Percentiles rank a stretch among this genome's conserved stretches.
Evolutionary conservation across 495 filamentous ascomycete genomes (phyloP).

Genomic region (Penicillium atrosanguineum): DNA sequence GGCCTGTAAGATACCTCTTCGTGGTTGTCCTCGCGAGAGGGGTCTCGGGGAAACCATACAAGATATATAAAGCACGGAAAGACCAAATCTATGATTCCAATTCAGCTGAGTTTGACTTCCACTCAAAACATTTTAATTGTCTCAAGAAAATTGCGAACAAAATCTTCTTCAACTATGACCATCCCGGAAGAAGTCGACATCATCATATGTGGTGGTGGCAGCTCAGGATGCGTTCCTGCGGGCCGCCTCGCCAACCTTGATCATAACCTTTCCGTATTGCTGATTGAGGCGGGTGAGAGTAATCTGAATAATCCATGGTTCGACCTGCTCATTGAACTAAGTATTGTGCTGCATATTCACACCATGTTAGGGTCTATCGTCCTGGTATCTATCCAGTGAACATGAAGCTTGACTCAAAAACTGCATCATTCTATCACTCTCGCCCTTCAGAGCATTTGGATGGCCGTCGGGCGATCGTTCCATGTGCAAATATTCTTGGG

Average conservation of each 20-base stretch:
- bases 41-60: no score
- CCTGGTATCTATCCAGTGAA: constrained; percentile 77
- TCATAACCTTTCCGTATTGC: constrained; percentile 73
- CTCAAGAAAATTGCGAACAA: no score
- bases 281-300: constrained; percentile 76
- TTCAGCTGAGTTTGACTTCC: no score
- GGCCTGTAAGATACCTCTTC: no score
- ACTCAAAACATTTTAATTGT: no score
- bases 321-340: background rate
- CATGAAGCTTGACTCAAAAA: constrained; percentile 83
- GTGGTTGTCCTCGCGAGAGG: no score
- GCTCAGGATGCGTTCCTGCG: constrained; percentile 72
- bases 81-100: no score
- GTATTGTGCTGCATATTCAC: background rate
- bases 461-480: constrained; percentile 72
- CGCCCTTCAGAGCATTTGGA: constrained; percentile 69
- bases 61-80: no score
- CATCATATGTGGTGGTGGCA: constrained; percentile 75
- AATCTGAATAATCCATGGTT: constrained; percentile 81
- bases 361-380: constrained; percentile 55
- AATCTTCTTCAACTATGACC: constrained; percentile 24
- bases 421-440: constrained; percentile 81
- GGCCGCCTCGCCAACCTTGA: constrained; percentile 77
- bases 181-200: constrained; percentile 73
- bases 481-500: constrained; percentile 74